Conservation (phyloP, 768 basidiomycete species). For the Coprinopsis sp. region DNA sequence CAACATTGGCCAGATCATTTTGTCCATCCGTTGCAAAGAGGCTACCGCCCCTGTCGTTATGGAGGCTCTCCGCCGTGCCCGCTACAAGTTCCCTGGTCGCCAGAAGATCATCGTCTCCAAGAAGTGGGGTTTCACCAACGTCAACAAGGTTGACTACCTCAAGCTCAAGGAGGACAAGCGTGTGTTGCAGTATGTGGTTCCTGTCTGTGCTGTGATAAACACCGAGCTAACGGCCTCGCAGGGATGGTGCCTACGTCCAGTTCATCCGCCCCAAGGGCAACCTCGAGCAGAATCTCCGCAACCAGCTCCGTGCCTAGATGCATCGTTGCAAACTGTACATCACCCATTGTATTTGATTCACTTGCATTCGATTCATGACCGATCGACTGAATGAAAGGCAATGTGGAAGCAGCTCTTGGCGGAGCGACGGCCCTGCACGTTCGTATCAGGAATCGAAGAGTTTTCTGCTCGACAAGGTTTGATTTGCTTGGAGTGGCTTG, state of each 20-base stretch:
- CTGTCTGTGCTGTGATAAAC: slow-evolving; percentile 4
- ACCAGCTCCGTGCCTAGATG: slow-evolving; percentile 68
- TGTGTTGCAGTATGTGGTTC: slow-evolving; percentile 70
- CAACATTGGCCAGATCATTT: slow-evolving; percentile 94
- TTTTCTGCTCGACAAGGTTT: too few species aligned
- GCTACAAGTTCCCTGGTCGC: slow-evolving; percentile 99
- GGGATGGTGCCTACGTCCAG: slow-evolving; percentile 94
- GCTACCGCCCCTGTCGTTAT: slow-evolving; percentile 80
- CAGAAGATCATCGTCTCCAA: slow-evolving; percentile 96
- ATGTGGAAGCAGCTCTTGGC: slow-evolving; percentile 1
- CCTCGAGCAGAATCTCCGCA: slow-evolving; percentile 80
- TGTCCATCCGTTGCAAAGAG: slow-evolving; percentile 87
- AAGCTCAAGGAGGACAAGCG: slow-evolving; percentile 87
- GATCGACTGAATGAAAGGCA: slow-evolving; percentile 7
- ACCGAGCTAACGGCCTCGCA: slow-evolving; percentile 18
- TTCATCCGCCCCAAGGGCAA: slow-evolving; percentile 88
- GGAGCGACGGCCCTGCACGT: too few species aligned
- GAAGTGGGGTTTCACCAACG: slow-evolving; percentile 99
- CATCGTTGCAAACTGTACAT: slow-evolving; percentile 8
- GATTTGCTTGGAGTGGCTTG: slow-evolving; percentile 6
- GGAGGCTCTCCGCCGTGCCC: slow-evolving; percentile 94
- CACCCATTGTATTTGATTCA: slow-evolving; percentile 3
- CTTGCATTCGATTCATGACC: not conserved
- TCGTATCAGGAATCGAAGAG: too few species aligned
- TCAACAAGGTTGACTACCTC: slow-evolving; percentile 83